phyloP scores from a whole-genome alignment of 345 rosid genomes.

The Cochlearia excelsa region DNA sequence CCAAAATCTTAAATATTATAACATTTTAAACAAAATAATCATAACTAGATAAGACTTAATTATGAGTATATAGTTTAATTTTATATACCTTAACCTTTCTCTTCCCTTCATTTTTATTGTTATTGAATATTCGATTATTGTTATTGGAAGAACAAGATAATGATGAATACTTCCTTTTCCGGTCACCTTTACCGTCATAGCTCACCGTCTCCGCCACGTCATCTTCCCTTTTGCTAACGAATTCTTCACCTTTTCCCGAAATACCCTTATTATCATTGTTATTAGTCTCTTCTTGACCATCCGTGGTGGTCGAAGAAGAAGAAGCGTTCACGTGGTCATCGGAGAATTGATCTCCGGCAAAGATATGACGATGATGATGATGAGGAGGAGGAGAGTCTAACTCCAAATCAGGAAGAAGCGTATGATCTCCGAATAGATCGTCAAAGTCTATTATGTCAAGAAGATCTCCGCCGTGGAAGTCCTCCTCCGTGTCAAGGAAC shows the following conservation, averaged over 20 bases:
- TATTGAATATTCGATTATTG: conserved; percentile 19
- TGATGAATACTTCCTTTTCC: conserved; percentile 54
- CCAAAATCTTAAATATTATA: no score
- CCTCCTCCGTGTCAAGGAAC: conserved; percentile 40
- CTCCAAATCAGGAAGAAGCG: conserved; percentile 63
- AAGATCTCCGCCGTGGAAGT: conserved; percentile 49
- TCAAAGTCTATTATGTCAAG: conserved; percentile 81
- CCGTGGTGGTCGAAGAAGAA: conserved; percentile 27
- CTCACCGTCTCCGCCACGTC: conserved; percentile 19
- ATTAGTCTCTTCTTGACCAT: conserved; percentile 49
- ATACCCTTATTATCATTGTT: conserved; percentile 33
- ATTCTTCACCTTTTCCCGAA: conserved; percentile 40
- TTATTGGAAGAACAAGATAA: conserved; percentile 32
- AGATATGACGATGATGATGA: conserved; percentile 31
- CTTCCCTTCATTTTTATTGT: conserved; percentile 27
- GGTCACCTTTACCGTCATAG: conserved; percentile 30
- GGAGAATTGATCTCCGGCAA: conserved; percentile 48
- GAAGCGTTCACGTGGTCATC: conserved; percentile 27
- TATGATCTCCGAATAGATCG: conserved; percentile 59
- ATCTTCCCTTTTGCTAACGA: conserved; percentile 33
- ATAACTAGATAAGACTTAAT: no score
- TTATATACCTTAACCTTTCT: conserved; percentile 32
- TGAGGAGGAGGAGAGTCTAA: conserved; percentile 41
- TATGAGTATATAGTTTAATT: no score
- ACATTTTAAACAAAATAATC: no score